A percentile compares a stretch with the other conserved stretches of the same genome.
Conservation (phyloP, 805 yeast genomes). For the Sugiyamaella boreocaroliniensis region DNA sequence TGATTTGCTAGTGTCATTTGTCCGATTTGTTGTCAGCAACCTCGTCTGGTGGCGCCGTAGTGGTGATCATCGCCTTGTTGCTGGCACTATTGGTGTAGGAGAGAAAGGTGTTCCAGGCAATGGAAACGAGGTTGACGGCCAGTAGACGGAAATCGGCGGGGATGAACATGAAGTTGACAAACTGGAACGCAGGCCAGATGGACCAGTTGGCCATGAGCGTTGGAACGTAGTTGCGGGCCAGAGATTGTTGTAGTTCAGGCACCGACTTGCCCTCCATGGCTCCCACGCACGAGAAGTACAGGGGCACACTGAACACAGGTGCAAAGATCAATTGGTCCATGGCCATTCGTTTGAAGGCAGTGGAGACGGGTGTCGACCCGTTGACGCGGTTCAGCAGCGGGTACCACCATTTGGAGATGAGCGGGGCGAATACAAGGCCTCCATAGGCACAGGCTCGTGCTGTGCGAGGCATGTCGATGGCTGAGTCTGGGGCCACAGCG, state of each 20-base stretch:
- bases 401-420: constrained; percentile 64
- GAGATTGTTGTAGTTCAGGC: constrained; percentile 32
- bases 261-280: constrained; percentile 50
- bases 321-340: constrained; percentile 74
- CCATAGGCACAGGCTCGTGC: constrained; percentile 65
- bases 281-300: constrained; percentile 64
- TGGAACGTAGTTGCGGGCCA: constrained; percentile 39
- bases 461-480: constrained; percentile 51
- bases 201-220: constrained; percentile 72
- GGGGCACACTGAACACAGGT: constrained; percentile 61
- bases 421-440: constrained; percentile 63
- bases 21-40: not conserved
- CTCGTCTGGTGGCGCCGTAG: too few species aligned
- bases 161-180: constrained; percentile 60
- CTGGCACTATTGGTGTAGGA: constrained; percentile 45
- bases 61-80: not conserved
- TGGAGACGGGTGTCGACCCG: constrained; percentile 19
- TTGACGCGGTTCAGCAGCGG: constrained; percentile 43
- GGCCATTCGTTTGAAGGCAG: constrained; percentile 46
- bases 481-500: not conserved
- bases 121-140: constrained; percentile 62
- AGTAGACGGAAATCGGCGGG: constrained; percentile 66
- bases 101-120: constrained; percentile 79
- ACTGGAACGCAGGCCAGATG: constrained; percentile 84
- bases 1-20: constrained; percentile 1